A percentile compares a stretch with the other conserved stretches of the same genome.
Evolutionary conservation across 129 eudicot species (phyloP).

Genomic region (Heracleum sosnowskyi): DNA sequence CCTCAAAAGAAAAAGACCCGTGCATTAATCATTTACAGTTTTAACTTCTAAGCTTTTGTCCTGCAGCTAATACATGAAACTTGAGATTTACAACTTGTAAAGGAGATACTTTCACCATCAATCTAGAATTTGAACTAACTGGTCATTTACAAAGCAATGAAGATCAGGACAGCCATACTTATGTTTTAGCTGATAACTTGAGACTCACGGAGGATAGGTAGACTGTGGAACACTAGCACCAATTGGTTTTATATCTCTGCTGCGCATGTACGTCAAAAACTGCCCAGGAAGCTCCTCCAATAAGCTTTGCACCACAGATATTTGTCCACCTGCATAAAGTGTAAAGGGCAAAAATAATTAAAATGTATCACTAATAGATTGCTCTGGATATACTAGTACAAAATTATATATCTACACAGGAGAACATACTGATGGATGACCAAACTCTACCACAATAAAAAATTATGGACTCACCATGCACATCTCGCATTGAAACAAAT

Average conservation of each 20-base stretch:
- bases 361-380: background rate
- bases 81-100: background rate
- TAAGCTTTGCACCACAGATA: conserved; percentile 67
- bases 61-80: background rate
- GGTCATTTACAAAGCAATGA: background rate
- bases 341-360: background rate
- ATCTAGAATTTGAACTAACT: background rate
- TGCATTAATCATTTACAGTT: background rate
- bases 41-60: background rate
- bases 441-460: background rate
- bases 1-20: background rate
- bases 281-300: conserved; percentile 93
- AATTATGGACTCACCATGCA: conserved; percentile 45
- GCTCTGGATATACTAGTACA: background rate
- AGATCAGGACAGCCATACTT: background rate
- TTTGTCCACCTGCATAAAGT: conserved; percentile 48
- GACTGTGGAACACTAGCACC: background rate
- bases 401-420: background rate
- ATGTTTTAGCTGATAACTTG: background rate
- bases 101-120: background rate
- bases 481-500: conserved; percentile 87
- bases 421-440: background rate
- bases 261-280: conserved; percentile 71
- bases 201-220: background rate
- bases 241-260: conserved; percentile 70